Base-by-base conservation (phyloP, 2,329 filamentous ascomycete species). In the Arthrinium puccinioides region DNA sequence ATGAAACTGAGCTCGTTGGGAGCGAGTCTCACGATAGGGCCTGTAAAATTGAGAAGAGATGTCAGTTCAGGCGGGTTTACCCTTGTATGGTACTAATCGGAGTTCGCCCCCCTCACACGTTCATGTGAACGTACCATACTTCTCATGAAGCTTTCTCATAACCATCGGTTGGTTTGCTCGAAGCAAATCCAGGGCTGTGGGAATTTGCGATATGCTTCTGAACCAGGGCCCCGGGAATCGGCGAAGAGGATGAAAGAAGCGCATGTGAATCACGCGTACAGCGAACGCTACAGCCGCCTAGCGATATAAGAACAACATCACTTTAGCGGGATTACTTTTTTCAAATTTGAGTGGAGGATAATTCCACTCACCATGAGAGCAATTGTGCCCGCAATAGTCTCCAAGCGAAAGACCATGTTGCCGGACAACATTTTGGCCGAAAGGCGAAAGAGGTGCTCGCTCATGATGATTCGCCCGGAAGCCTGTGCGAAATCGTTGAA, bases 1-100 rank as follows among this genome's bases (percentile, higher is more conserved):
- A 49, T 53, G 45, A 59, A 70, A 3, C 58, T 57, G 23, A 70
- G 52, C 44, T 69, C 63, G 35, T 62, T 53, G 3, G 67, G 66
- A 4, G 54, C 52, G 25, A 66, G 47, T 4, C 67, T 62, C 9
- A 70, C 60, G 3, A 66, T 51, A 2, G 52, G 50, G 7, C 64
- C 65, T 32, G 20, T n/a, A n/a, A n/a, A n/a, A n/a, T n/a, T n/a
- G n/a, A 8, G 5, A 13, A 4, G 21, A 9, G 15, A 15, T 14
- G 11, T 6, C 6, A 32, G 31, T 6, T 15, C 13, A n/a, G 10
- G 2, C 16, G 18, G 5, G n/a, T 9, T 3, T 6, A 5, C 13
- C 10, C 9, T 27, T 13, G 10, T 27, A 5, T 2, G 15, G 15
- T 3, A 14, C 25, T 27, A 6, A 27, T 27, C 13, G 5, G n/a